These are phyloP conservation scores for Xylariaceae sp. DNA, from an alignment of 2,329 filamentous ascomycete species.

Conservation along the genomic window DNA sequence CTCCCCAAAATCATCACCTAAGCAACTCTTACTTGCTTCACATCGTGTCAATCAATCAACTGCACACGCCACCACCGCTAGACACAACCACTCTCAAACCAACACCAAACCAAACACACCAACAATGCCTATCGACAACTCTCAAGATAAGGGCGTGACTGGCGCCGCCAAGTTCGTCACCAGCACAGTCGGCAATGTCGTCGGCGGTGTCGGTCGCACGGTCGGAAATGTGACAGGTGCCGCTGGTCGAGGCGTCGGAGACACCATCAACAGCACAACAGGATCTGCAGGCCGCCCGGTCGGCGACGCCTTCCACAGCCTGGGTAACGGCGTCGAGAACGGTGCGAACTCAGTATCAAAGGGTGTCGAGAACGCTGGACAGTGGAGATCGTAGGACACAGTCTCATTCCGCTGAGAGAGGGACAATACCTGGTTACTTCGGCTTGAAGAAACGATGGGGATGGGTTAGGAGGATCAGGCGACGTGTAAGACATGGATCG, in stretches of 20 bases:
- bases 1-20: too few relatives aligned
- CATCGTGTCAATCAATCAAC: too few relatives aligned
- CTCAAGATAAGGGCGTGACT: conserved; percentile 28
- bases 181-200: conserved; percentile 30
- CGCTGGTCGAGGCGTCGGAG: conserved; percentile 40
- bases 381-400: conserved; percentile 19
- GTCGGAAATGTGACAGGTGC: conserved; percentile 36
- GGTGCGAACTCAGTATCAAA: conserved; percentile 40
- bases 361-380: conserved; percentile 41
- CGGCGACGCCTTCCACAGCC: conserved; percentile 42
- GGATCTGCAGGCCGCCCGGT: conserved; percentile 44
- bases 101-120: not conserved
- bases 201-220: conserved; percentile 29
- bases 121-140: conserved; percentile 30
- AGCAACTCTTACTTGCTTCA: too few relatives aligned
- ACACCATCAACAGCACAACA: conserved; percentile 43
- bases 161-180: conserved; percentile 34
- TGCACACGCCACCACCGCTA: too few relatives aligned
- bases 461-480: too few relatives aligned
- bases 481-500: too few relatives aligned
- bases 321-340: conserved; percentile 41
- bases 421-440: too few relatives aligned
- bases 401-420: too few relatives aligned
- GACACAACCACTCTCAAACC: not conserved
- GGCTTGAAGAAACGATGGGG: too few relatives aligned